Conservation (phyloP, 2,329 filamentous ascomycete species). For the Apiospora arundinis region DNA sequence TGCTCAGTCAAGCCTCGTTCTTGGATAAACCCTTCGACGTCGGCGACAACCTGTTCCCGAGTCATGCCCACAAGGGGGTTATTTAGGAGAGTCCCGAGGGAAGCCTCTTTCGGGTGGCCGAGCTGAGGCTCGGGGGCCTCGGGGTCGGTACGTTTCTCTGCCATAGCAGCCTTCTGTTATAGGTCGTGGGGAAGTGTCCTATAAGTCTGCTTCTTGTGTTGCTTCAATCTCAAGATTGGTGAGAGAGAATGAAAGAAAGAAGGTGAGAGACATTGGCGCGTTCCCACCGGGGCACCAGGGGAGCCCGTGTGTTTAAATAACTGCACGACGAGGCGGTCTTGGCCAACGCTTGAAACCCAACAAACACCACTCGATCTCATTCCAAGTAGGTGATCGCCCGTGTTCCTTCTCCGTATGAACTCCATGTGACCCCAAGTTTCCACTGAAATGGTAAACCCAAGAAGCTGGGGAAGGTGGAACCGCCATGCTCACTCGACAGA, state of each 20-base stretch:
- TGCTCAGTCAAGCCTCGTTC: slow-evolving; percentile 42
- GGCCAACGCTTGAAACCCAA: not conserved
- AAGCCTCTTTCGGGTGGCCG: slow-evolving; percentile 1
- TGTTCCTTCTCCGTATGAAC: not conserved
- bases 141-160: slow-evolving; percentile 10
- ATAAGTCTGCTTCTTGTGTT: not conserved
- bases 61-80: slow-evolving; percentile 27
- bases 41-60: slow-evolving; percentile 30
- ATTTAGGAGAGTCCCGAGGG: slow-evolving; percentile 20
- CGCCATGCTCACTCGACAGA: not conserved
- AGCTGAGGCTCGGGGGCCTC: slow-evolving; percentile 7
- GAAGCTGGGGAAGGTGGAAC: slow-evolving; percentile 8
- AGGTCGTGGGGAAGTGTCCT: not conserved
- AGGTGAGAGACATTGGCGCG: not conserved
- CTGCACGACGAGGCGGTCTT: not conserved
- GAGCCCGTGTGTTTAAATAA: not conserved
- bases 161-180: not conserved
- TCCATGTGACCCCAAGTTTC: not conserved
- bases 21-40: slow-evolving; percentile 46
- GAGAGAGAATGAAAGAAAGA: not conserved
- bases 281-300: not conserved
- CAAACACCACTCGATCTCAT: not conserved
- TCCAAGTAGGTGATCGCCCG: not conserved
- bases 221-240: not conserved
- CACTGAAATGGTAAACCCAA: not conserved